A percentile compares a stretch with the other conserved stretches of the same genome.
Conservation (phyloP, 148 eudicot genomes). For the Spergularia bocconei region DNA sequence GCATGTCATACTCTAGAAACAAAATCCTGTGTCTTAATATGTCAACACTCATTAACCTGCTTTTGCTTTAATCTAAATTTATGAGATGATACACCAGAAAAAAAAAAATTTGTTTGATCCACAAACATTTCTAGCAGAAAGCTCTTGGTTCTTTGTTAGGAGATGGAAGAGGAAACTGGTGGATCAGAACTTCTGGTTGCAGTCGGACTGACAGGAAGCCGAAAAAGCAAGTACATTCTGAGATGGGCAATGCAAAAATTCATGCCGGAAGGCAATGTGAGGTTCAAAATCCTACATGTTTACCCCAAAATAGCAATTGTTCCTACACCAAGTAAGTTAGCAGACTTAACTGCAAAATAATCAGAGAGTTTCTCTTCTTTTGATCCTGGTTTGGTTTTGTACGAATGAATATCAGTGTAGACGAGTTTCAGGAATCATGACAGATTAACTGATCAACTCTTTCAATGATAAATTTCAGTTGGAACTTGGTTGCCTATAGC, state of each 20-base stretch:
- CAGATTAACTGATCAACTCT: conserved; percentile 11
- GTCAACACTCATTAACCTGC: neutral
- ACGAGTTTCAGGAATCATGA: neutral
- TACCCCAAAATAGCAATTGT: conserved; percentile 60
- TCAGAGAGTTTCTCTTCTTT: neutral
- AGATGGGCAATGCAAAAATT: conserved; percentile 82
- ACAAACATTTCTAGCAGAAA: conserved; percentile 3
- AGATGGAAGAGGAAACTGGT: conserved; percentile 24
- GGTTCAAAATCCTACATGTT: conserved; percentile 73
- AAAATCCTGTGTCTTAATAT: neutral
- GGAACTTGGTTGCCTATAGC: conserved; percentile 67
- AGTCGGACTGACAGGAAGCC: conserved; percentile 42
- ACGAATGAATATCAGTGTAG: neutral
- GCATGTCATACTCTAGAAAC: neutral
- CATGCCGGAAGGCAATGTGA: conserved; percentile 46
- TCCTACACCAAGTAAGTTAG: conserved; percentile 84
- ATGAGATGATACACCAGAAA: neutral
- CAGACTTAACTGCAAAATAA: neutral
- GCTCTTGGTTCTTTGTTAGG: neutral
- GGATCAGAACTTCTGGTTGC: conserved; percentile 18
- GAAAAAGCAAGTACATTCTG: conserved; percentile 56
- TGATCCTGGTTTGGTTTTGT: neutral
- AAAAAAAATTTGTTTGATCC: neutral
- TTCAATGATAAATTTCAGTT: conserved; percentile 35
- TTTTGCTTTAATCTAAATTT: neutral